Conservation (phyloP, 1,139 yeast species). For the Yamadazyma dushanensis region DNA sequence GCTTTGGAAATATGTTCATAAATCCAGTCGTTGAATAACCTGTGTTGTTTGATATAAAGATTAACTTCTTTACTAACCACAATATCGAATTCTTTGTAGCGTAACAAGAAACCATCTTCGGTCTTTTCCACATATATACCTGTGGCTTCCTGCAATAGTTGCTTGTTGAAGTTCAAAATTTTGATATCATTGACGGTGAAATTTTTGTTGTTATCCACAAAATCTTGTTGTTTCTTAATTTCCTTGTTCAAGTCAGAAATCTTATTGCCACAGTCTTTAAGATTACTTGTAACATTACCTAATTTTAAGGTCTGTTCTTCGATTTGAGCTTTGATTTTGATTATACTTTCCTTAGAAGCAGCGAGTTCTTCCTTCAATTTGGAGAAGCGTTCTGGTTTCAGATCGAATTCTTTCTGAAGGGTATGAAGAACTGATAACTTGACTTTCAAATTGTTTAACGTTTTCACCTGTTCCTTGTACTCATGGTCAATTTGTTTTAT, state of each 20-base stretch:
- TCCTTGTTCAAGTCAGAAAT: constrained; percentile 18
- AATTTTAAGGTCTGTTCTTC: constrained; percentile 14
- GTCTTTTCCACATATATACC: constrained; percentile 18
- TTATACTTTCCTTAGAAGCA: constrained; percentile 16
- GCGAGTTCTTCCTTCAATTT: constrained; percentile 14
- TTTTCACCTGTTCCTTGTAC: constrained; percentile 15
- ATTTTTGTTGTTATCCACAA: constrained; percentile 21
- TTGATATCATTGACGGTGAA: constrained; percentile 28
- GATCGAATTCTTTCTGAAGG: constrained; percentile 19
- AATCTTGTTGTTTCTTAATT: constrained; percentile 17
- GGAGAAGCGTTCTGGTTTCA: constrained; percentile 17
- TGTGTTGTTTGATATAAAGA: constrained; percentile 5
- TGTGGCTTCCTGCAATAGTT: constrained; percentile 24
- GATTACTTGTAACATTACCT: constrained; percentile 13
- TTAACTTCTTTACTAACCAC: constrained; percentile 6
- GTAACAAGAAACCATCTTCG: constrained; percentile 13
- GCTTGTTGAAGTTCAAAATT: constrained; percentile 22
- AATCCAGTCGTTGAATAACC: constrained; percentile 16
- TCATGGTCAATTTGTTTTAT: constrained; percentile 21
- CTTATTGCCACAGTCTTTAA: constrained; percentile 18
- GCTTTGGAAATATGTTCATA: constrained; percentile 6
- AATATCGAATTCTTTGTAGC: constrained; percentile 12
- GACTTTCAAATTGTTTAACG: constrained; percentile 18
- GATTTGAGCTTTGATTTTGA: constrained; percentile 14
- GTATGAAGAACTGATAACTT: constrained; percentile 24